phyloP scores from a whole-genome alignment of 2,329 filamentous ascomycete species.

The Nemania sp. region DNA sequence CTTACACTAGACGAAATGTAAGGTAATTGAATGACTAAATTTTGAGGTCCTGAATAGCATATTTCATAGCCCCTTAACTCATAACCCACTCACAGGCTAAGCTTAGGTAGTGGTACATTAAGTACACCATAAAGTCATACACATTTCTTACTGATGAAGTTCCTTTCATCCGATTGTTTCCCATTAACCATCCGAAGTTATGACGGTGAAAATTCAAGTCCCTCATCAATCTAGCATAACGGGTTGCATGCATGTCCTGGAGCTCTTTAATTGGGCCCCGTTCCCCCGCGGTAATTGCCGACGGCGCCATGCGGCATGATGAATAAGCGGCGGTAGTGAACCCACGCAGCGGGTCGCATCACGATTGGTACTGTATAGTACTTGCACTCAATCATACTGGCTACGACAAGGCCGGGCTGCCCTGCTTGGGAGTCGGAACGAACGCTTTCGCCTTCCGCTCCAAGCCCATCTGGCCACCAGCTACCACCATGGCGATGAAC shows the following conservation, averaged over 20 bases:
- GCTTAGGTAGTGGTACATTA: too few relatives aligned
- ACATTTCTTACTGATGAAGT: background rate
- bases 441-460: conserved; percentile 43
- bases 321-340: too few relatives aligned
- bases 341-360: too few relatives aligned
- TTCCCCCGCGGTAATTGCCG: background rate
- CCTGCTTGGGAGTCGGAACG: conserved; percentile 30
- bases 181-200: background rate
- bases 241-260: too few relatives aligned
- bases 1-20: too few relatives aligned
- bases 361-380: too few relatives aligned
- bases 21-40: too few relatives aligned
- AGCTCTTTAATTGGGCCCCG: background rate
- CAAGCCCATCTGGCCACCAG: conserved; percentile 49
- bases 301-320: background rate
- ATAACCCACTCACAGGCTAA: conserved; percentile 2
- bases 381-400: too few relatives aligned
- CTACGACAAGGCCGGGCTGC: conserved; percentile 34
- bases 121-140: background rate
- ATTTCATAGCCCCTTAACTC: conserved; percentile 1
- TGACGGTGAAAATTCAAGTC: background rate
- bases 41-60: background rate
- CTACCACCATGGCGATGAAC: conserved; percentile 50
- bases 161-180: background rate
- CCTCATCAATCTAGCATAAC: background rate